Percentiles rank a stretch among this genome's conserved stretches.
Evolutionary conservation across 2,329 filamentous ascomycete genomes (phyloP).

Genomic region (Thelonectria rubi): DNA sequence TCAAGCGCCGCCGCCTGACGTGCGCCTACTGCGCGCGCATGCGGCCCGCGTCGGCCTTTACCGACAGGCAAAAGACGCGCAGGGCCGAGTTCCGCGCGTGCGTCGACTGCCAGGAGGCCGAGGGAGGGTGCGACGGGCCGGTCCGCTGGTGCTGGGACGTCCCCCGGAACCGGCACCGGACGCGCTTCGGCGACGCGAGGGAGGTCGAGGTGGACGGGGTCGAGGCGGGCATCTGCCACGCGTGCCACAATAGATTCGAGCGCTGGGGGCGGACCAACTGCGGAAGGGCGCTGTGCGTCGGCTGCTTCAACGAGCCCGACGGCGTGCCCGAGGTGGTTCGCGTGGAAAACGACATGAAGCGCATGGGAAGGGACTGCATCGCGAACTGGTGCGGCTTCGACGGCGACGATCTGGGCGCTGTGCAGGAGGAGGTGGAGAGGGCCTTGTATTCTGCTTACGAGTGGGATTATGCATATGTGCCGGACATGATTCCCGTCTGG

Average conservation of each 20-base stretch:
- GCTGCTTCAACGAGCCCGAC: conserved; percentile 7
- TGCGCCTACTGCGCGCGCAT: conserved; percentile 26
- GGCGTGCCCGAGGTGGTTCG: conserved; percentile 8
- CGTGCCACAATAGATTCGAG: conserved; percentile 13
- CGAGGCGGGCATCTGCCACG: conserved; percentile 7
- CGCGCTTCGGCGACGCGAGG: background rate
- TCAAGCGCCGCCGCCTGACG: conserved; percentile 11
- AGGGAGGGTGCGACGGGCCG: background rate
- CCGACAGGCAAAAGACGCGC: conserved; percentile 15
- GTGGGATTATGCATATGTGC: conserved; percentile 8
- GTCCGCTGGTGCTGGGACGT: background rate
- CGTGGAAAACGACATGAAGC: conserved; percentile 5
- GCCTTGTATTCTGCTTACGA: background rate
- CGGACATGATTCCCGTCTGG: conserved; percentile 2
- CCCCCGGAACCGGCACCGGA: conserved; percentile 7
- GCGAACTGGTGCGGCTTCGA: background rate
- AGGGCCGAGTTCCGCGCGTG: conserved; percentile 5
- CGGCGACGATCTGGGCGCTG: background rate
- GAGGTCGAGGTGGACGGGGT: conserved; percentile 9
- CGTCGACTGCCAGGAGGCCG: conserved; percentile 6
- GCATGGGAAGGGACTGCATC: background rate
- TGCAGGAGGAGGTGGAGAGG: background rate
- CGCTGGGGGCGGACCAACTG: conserved; percentile 13
- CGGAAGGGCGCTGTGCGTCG: conserved; percentile 8
- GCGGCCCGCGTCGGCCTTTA: conserved; percentile 19